Evolutionary conservation across 1,139 yeast genomes (phyloP), one percentile per base, ranked within the genome.

Genomic region (Suhomyces kunorum): DNA sequence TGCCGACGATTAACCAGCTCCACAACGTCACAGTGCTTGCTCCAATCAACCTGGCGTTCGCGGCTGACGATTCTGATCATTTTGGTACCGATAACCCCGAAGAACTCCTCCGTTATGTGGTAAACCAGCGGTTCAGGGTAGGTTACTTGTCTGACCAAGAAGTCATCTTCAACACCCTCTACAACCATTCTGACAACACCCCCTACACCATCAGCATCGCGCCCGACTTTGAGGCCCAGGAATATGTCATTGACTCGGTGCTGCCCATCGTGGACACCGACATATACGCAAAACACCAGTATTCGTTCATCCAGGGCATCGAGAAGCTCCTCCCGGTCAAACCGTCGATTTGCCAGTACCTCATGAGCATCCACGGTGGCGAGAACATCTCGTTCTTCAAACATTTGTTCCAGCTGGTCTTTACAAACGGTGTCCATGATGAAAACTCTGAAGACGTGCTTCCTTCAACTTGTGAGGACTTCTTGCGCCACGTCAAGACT

Each of bases 31-130:
- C 98, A 0, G 64, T 90, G 14, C 59, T 88, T 33, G 97, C 97
- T 0, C 97, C 98, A 0, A 76, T 87, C 14, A 88, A 90, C 62
- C 81, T 85, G 52, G 97, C 96, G 1, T 89, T 86, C 25, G 55
- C 49, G 17, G 50, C 40, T 5, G 20, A 42, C 28, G 49, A 47
- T 38, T 6, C 30, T 42, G 61, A 55, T 14, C 56, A 59, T 30
- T 7, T 16, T 8, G 28, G 20, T 8, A 16, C n/a, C 9, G 29
- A 8, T 9, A 14, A 23, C 11, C 24, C 38, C 19, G 46, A 59
- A 31, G 49, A 51, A 7, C 49, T 69, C 6, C 46, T 60, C 34
- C 57, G 74, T 14, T 72, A 72, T 43, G 54, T 72, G 13, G 52
- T 68, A 5, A 55, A 59, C 50, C 75, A 66, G 47, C 54, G 49